Percentiles rank a stretch among this genome's conserved stretches.
Evolutionary conservation across 306 rosid genomes (phyloP).

Genomic region (Gastrolobium villosum): DNA sequence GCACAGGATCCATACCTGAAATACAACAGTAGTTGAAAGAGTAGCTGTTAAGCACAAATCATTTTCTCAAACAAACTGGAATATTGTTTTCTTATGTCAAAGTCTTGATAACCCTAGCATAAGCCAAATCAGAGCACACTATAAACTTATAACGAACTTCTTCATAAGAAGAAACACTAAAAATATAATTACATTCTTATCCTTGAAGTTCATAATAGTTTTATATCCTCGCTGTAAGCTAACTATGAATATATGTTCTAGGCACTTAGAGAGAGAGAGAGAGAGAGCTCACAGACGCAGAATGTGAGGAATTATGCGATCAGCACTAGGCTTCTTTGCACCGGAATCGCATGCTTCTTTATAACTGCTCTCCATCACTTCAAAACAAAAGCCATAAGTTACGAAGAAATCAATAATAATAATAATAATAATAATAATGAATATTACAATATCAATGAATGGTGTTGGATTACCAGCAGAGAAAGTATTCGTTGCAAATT

Average conservation of each 20-base stretch:
- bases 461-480: conserved; percentile 1
- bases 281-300: conserved; percentile 63
- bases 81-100: background rate
- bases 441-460: background rate
- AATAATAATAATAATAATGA: background rate
- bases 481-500: conserved; percentile 24
- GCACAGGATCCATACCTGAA: conserved; percentile 79
- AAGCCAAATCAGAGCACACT: conserved; percentile 10
- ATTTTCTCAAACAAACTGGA: conserved; percentile 10
- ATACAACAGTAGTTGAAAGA: background rate
- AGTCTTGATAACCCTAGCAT: conserved; percentile 11
- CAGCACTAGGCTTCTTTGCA: conserved; percentile 47
- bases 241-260: background rate
- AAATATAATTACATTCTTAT: background rate
- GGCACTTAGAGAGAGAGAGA: background rate
- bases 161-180: background rate
- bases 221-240: no score
- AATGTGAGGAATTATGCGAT: conserved; percentile 71
- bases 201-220: background rate
- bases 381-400: conserved; percentile 9
- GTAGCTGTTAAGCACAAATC: background rate
- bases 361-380: conserved; percentile 40
- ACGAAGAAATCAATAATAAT: background rate
- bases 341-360: conserved; percentile 45
- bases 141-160: background rate